Evolutionary conservation across 495 filamentous ascomycete genomes (phyloP).

Genomic region (Copromyces sp.): DNA sequence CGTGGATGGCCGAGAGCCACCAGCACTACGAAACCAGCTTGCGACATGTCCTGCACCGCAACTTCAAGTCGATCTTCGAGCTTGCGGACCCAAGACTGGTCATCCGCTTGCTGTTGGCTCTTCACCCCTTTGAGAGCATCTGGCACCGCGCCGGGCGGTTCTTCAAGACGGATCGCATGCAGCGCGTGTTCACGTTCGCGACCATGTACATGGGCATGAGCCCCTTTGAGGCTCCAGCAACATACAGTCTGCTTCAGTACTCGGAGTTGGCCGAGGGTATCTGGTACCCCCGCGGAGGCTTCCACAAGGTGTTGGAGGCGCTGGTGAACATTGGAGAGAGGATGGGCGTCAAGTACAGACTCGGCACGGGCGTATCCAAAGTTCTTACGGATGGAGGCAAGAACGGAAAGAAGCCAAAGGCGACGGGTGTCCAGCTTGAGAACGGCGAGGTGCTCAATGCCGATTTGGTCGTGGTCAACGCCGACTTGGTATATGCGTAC

Average conservation of each 20-base stretch:
- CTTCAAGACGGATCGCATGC: constrained; percentile 55
- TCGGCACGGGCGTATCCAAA: constrained; percentile 39
- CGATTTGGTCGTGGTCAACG: constrained; percentile 56
- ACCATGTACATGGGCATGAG: constrained; percentile 75
- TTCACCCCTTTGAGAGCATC: constrained; percentile 58
- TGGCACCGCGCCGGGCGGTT: constrained; percentile 49
- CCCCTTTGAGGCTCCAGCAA: constrained; percentile 61
- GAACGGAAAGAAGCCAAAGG: constrained; percentile 28
- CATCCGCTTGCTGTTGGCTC: constrained; percentile 30
- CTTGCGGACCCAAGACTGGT: constrained; percentile 45
- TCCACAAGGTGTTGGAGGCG: constrained; percentile 48
- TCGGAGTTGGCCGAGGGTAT: constrained; percentile 63
- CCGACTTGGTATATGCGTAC: constrained; percentile 62
- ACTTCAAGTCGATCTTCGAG: constrained; percentile 46
- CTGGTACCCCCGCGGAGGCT: constrained; percentile 62
- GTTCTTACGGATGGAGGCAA: constrained; percentile 30
- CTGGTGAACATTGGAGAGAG: constrained; percentile 45
- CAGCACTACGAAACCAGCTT: constrained; percentile 54
- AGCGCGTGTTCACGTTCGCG: constrained; percentile 59
- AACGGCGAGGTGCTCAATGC: constrained; percentile 43
- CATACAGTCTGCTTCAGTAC: constrained; percentile 62
- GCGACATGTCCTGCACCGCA: constrained; percentile 48
- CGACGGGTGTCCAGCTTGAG: constrained; percentile 44
- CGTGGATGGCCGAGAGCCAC: constrained; percentile 52
- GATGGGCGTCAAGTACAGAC: constrained; percentile 46